Evolutionary conservation across 2,329 filamentous ascomycete genomes (phyloP), one percentile per base, ranked within the genome.

Genomic region (Beauveria pseudobassiana): DNA sequence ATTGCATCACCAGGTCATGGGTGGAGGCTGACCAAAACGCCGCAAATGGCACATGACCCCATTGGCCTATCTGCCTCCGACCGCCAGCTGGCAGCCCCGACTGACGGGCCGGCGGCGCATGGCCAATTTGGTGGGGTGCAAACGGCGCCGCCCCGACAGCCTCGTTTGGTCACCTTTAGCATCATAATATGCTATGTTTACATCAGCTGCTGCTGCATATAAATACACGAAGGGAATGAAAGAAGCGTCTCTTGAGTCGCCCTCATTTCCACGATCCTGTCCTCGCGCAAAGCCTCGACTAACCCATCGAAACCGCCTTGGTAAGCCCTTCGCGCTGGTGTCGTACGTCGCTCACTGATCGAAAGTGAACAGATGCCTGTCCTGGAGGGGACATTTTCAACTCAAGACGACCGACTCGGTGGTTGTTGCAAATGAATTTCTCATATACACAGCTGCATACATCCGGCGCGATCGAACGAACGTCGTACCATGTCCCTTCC

Each of bases 31-130:
- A 59, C 57, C 49, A 46, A 59, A 53, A 24, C 9, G 34, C 57
- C 26, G 20, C 7, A 24, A 22, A 12, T 26, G 18, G 57, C 57
- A 59, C 49, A 52, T 59, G 57, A 59, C 57, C 57, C 9, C 14
- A 26, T 30, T 10, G 4, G 55, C 28, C 24, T 12, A 18, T 34
- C 26, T n/a, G 6, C 24, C 10, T 30, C 18, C 16, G 30, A 34
- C 56, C 34, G 46, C 46, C 56, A 59, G 56, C 56, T 59, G 56
- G 56, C 46, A 59, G 57, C 49, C 18, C 55, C 38, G 43, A 38
- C 26, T 59, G 57, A 52, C 40, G 57, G 49, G 40, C 48, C 48
- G 49, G 48, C 57, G 40, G 38, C 48, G 45, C 30, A 38, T 49
- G 20, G 43, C 8, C 20, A 8, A 22, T 26, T 26, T n/a, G 14